Evolutionary conservation across 176 grass and related monocot genomes (phyloP).

Genomic region (Saccharum spontaneum): DNA sequence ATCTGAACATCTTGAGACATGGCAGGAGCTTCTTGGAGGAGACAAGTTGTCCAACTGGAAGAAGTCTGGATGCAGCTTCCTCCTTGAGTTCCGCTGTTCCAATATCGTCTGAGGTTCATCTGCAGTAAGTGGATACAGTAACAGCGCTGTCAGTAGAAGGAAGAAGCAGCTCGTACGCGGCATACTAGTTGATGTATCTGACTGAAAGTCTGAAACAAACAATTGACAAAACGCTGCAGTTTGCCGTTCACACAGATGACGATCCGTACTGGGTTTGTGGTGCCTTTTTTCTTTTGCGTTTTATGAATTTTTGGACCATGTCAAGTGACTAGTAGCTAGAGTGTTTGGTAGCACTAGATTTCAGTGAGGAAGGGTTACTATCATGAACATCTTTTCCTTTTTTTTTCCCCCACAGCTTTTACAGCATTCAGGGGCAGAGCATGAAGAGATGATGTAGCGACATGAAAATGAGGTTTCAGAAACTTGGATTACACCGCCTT

Average conservation of each 20-base stretch:
- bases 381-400: slow-evolving; percentile 24
- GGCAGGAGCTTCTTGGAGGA: background rate
- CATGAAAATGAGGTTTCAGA: background rate
- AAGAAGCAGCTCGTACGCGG: background rate
- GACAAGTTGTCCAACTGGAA: background rate
- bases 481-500: background rate
- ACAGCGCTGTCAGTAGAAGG: background rate
- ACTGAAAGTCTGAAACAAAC: background rate
- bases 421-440: slow-evolving; percentile 10
- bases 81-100: slow-evolving; percentile 23
- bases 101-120: slow-evolving; percentile 15
- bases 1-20: slow-evolving; percentile 7
- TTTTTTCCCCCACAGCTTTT: background rate
- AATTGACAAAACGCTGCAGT: background rate
- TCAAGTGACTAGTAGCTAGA: background rate
- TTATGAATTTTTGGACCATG: background rate
- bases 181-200: background rate
- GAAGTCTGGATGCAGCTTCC: slow-evolving; percentile 12
- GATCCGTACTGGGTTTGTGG: background rate
- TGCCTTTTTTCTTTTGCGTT: background rate
- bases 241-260: background rate
- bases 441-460: background rate
- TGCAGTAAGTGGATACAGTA: slow-evolving; percentile 7
- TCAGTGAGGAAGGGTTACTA: background rate
- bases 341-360: background rate